These are phyloP conservation scores for Favolaschia claudopus DNA, from an alignment of 768 basidiomycete genomes.

Conservation along the genomic window DNA sequence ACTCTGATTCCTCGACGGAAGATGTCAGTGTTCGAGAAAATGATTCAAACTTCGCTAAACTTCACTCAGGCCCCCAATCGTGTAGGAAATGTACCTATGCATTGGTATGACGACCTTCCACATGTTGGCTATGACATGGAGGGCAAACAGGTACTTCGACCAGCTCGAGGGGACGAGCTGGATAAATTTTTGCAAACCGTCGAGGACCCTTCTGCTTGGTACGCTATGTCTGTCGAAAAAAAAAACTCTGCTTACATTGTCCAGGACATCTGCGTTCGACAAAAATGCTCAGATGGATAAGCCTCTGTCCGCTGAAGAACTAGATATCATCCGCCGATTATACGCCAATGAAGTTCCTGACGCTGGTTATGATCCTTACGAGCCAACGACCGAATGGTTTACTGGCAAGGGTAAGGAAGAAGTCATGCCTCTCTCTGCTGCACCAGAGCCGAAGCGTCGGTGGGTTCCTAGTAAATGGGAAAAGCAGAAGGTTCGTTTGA, in stretches of 20 bases:
- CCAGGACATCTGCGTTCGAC: constrained; percentile 92
- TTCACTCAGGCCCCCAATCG: constrained; percentile 86
- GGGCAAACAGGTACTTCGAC: constrained; percentile 92
- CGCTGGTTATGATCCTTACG: constrained; percentile 88
- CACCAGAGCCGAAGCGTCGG: constrained; percentile 94
- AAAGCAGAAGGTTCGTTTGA: constrained; percentile 85
- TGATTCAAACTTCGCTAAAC: constrained; percentile 20
- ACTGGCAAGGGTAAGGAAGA: constrained; percentile 96
- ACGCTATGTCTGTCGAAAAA: constrained; percentile 30
- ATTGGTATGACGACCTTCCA: constrained; percentile 99
- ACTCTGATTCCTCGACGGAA: constrained; percentile 91
- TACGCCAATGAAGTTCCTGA: constrained; percentile 93
- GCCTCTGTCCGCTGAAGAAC: constrained; percentile 86
- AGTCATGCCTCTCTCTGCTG: constrained; percentile 89
- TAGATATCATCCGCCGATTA: constrained; percentile 94
- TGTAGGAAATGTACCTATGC: constrained; percentile 92
- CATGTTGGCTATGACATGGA: constrained; percentile 97
- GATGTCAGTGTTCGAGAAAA: constrained; percentile 68
- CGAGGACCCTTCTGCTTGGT: constrained; percentile 93
- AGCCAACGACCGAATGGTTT: constrained; percentile 95
- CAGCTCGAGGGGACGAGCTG: constrained; percentile 94
- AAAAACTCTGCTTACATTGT: neutral
- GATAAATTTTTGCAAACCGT: constrained; percentile 96
- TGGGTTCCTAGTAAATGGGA: constrained; percentile 99
- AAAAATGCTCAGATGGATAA: constrained; percentile 86